Evolutionary conservation across 73 alveolate species (phyloP).

Genomic region (Paramecium primaurelia): DNA sequence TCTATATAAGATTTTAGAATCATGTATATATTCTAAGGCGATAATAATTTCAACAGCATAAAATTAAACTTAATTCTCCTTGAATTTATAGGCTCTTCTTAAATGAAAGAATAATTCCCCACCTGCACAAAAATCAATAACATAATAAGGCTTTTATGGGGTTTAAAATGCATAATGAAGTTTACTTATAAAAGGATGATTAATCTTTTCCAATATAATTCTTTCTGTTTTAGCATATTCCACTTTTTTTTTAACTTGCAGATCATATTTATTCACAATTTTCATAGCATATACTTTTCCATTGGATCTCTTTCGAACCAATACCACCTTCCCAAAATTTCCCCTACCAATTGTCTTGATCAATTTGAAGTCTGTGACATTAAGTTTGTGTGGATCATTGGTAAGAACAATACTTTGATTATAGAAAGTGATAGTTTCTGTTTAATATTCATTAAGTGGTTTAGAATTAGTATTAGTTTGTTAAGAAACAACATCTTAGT

Average conservation of each 20-base stretch:
- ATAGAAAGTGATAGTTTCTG: background rate
- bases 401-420: background rate
- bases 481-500: background rate
- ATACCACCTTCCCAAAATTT: slow-evolving; percentile 42
- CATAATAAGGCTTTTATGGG: slow-evolving; percentile 85
- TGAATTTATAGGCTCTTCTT: slow-evolving; percentile 76
- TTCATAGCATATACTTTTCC: slow-evolving; percentile 87
- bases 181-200: slow-evolving; percentile 89
- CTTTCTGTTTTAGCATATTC: slow-evolving; percentile 74
- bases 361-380: slow-evolving; percentile 76
- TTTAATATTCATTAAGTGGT: background rate
- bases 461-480: background rate
- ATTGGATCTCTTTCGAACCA: background rate
- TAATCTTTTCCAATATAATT: slow-evolving; percentile 74
- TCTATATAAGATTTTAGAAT: slow-evolving; percentile 85
- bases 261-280: slow-evolving; percentile 72
- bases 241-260: slow-evolving; percentile 53
- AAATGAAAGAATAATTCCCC: slow-evolving; percentile 95
- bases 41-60: slow-evolving; percentile 90
- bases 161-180: slow-evolving; percentile 92
- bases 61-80: slow-evolving; percentile 82
- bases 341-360: slow-evolving; percentile 46
- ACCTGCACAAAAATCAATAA: slow-evolving; percentile 94
- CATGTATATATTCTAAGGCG: slow-evolving; percentile 90
- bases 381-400: background rate